A percentile compares a stretch with the other conserved stretches of the same genome.
Evolutionary conservation across 2,329 filamentous ascomycete genomes (phyloP).

Genomic region (Clonostachys sp.): DNA sequence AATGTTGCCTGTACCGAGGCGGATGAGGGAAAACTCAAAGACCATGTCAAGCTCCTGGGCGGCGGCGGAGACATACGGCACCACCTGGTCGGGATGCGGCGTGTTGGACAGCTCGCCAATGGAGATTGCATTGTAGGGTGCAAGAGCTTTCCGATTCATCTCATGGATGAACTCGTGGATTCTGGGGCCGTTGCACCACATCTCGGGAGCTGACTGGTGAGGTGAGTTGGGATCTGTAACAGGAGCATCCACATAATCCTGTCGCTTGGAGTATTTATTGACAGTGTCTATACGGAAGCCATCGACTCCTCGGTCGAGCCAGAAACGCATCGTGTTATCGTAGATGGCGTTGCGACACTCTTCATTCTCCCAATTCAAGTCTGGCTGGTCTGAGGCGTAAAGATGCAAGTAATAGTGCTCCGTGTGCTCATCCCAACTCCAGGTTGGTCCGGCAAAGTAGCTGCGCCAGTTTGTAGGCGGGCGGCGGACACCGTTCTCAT

Average conservation of each 20-base stretch:
- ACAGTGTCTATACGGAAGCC: slow-evolving; percentile 67
- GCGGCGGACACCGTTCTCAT: slow-evolving; percentile 44
- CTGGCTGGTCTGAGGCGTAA: slow-evolving; percentile 67
- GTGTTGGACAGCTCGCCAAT: slow-evolving; percentile 60
- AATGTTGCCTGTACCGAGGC: slow-evolving; percentile 43
- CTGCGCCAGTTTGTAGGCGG: slow-evolving; percentile 55
- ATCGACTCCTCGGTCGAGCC: slow-evolving; percentile 64
- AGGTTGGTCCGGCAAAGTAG: slow-evolving; percentile 42
- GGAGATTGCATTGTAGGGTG: slow-evolving; percentile 52
- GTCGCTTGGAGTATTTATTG: slow-evolving; percentile 61
- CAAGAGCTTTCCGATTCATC: slow-evolving; percentile 48
- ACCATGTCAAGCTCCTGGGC: slow-evolving; percentile 57
- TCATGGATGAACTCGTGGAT: slow-evolving; percentile 59
- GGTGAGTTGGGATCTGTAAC: slow-evolving; percentile 29
- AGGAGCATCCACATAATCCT: slow-evolving; percentile 48
- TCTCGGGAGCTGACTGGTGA: slow-evolving; percentile 36
- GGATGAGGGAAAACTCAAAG: slow-evolving; percentile 54
- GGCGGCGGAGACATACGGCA: slow-evolving; percentile 48
- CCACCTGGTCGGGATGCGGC: slow-evolving; percentile 42
- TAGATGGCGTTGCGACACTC: slow-evolving; percentile 65
- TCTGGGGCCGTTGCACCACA: slow-evolving; percentile 57
- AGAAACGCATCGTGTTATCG: slow-evolving; percentile 63
- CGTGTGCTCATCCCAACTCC: slow-evolving; percentile 46
- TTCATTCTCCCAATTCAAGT: slow-evolving; percentile 72
- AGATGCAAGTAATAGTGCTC: slow-evolving; percentile 54